Conservation (phyloP, 163 green algal species). For the Coccomyxa subellipsoidea region DNA sequence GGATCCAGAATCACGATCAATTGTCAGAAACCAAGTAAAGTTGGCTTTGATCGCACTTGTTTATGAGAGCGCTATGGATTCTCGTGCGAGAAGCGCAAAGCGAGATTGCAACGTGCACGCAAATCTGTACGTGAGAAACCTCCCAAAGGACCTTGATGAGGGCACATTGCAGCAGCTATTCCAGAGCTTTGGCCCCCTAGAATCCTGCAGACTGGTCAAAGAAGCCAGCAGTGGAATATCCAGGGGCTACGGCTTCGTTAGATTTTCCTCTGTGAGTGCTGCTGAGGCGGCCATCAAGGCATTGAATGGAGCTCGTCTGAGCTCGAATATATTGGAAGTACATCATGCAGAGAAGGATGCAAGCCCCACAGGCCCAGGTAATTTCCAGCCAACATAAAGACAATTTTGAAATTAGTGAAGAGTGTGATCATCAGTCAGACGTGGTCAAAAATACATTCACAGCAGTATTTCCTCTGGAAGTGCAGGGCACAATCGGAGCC, state of each 20-base stretch:
- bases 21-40: too few species aligned
- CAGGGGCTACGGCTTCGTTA: background rate
- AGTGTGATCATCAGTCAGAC: too few species aligned
- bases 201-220: background rate
- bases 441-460: too few species aligned
- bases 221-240: background rate
- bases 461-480: too few species aligned
- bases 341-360: background rate
- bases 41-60: too few species aligned
- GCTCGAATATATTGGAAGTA: background rate
- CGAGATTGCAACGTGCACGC: background rate
- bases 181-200: background rate
- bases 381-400: background rate
- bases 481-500: background rate
- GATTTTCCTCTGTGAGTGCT: background rate
- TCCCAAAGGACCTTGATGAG: background rate
- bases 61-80: too few species aligned
- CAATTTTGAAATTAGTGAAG: background rate
- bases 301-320: background rate
- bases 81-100: too few species aligned
- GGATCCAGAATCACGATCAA: too few species aligned
- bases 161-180: background rate
- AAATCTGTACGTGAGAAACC: background rate
- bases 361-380: background rate
- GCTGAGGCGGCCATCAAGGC: background rate